Evolutionary conservation across 2,329 filamentous ascomycete genomes (phyloP).

Genomic region (Hymenotorrendiella dingleyae): DNA sequence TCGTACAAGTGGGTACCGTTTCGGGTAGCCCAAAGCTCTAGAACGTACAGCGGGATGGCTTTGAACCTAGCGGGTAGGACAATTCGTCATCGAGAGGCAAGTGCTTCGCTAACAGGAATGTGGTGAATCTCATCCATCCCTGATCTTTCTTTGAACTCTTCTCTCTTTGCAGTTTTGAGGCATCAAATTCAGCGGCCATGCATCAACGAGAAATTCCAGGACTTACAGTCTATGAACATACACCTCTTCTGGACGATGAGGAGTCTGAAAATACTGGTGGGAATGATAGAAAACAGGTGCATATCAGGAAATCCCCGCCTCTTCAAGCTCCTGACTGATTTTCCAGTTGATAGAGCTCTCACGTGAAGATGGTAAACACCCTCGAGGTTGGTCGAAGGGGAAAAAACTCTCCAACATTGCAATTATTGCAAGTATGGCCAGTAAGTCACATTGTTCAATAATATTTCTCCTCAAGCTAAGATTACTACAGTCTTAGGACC

Average conservation of each 20-base stretch:
- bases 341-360: slow-evolving; percentile 2
- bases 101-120: slow-evolving; percentile 6
- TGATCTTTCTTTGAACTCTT: not conserved
- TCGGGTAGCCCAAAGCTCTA: no score
- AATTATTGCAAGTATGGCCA: slow-evolving; percentile 23
- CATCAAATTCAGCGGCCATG: not conserved
- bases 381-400: slow-evolving; percentile 20
- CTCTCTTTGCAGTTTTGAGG: no score
- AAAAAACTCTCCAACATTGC: slow-evolving; percentile 24
- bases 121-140: slow-evolving; percentile 2
- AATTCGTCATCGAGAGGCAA: slow-evolving; percentile 4
- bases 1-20: no score
- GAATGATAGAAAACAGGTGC: not conserved
- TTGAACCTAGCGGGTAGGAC: no score
- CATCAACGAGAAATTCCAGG: slow-evolving; percentile 1
- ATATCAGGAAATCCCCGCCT: not conserved
- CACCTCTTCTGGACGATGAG: slow-evolving; percentile 1
- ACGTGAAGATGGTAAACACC: slow-evolving; percentile 20
- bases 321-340: not conserved
- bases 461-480: not conserved
- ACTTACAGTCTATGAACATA: not conserved
- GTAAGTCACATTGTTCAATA: slow-evolving; percentile 9
- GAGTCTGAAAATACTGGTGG: not conserved
- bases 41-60: no score
- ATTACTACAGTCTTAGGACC: slow-evolving; percentile 17